Base-by-base conservation (phyloP, 305 asterid species). In the Striga hermonthica region DNA sequence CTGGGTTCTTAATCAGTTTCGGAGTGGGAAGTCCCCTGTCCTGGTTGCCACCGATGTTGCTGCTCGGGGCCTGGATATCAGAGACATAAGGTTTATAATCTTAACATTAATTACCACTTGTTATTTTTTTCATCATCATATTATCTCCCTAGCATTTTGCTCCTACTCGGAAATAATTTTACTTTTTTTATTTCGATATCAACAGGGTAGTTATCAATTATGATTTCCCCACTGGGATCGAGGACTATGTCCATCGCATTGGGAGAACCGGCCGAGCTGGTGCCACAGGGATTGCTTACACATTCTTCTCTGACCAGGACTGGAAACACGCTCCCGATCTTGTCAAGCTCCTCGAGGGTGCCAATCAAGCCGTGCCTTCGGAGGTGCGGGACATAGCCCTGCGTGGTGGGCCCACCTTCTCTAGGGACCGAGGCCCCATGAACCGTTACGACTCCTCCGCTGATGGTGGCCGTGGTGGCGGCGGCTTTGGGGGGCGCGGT, bases 251-350 rank as follows among this genome's bases (percentile, higher is more conserved):
- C 69, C 98, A 92, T 62, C 95, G 97, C 55, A 92, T 92, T 65
- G 98, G 98, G 75, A 83, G 97, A 79, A 92, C 98, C 40, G 98
- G 97, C 57, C 80, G 98, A 72, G 98, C 98, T 64, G 98, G 98
- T 65, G 98, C 98, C 48, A 86, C 98, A 1, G 98, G 98, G 39
- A 48, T 87, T 16, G 60, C 98, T 8, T 86, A 84, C 67, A 92
- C 98, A 28, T 92, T 92, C 74, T 83, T 92, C 80, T 86, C 96
- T n/a, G 96, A 92, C 58, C 98, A 90, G 79, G 98, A 92, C 75
- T 87, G 95, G 93, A 92, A 90, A 72, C 74, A 86, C 60, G 97
- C 97, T 40, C 84, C 95, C 9, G 98, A 92, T 67, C 91, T 92
- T 47, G 71, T 92, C 56, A 92, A 92, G 72, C 61, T 90, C 58